Percentiles rank a stretch among this genome's conserved stretches.
Evolutionary conservation across 768 basidiomycete species (phyloP).

Genomic region (Candolleomyces efflorescens): DNA sequence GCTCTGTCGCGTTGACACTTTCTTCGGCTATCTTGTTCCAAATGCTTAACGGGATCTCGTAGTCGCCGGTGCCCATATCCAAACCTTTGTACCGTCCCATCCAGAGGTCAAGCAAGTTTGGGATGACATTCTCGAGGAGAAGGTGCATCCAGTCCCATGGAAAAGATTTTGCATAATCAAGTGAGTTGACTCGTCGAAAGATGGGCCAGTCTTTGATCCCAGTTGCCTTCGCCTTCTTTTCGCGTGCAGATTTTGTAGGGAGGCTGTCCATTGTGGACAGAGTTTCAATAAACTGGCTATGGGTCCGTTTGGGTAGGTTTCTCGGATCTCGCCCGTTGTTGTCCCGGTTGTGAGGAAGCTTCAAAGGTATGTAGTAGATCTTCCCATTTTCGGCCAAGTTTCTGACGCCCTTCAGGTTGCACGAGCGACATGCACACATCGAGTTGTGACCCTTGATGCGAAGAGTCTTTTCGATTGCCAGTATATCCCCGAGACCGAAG

Average conservation of each 20-base stretch:
- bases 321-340: conserved; percentile 17
- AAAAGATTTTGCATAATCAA: conserved; percentile 34
- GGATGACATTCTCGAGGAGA: conserved; percentile 39
- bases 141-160: conserved; percentile 51
- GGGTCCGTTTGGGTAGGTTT: conserved; percentile 31
- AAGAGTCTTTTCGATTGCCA: conserved; percentile 17
- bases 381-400: conserved; percentile 10
- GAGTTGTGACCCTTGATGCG: conserved; percentile 41
- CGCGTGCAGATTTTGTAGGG: conserved; percentile 11
- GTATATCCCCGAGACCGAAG: conserved; percentile 17
- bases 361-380: conserved; percentile 24
- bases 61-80: conserved; percentile 23
- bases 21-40: conserved; percentile 37
- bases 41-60: conserved; percentile 22
- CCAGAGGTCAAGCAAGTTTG: conserved; percentile 38
- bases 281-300: conserved; percentile 23
- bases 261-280: conserved; percentile 21
- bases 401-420: conserved; percentile 25
- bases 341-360: conserved; percentile 7
- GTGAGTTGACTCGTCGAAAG: conserved; percentile 23
- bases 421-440: conserved; percentile 28
- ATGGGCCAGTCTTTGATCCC: conserved; percentile 32
- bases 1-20: conserved; percentile 23
- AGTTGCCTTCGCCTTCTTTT: conserved; percentile 21
- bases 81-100: conserved; percentile 27